Conservation (phyloP, 2,329 filamentous ascomycete genomes). For the Aspergillus uvarum region DNA sequence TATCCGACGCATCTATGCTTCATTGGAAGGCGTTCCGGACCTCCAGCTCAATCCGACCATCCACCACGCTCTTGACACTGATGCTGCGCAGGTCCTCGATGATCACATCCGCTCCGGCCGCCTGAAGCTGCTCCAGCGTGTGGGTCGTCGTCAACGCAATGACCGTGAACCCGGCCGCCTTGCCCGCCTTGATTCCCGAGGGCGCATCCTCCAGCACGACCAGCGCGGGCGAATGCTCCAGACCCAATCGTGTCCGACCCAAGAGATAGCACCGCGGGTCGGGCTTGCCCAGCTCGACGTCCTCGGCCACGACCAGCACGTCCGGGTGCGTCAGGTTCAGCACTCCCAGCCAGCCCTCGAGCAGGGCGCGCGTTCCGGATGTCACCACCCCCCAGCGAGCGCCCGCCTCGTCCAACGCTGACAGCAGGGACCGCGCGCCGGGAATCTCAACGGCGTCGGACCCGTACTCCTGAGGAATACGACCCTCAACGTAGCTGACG, state of each 20-base stretch:
- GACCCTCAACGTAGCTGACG: slow-evolving; percentile 72
- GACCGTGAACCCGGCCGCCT: slow-evolving; percentile 81
- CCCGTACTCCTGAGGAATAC: slow-evolving; percentile 74
- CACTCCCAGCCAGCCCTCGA: slow-evolving; percentile 70
- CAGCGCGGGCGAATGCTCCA: slow-evolving; percentile 52
- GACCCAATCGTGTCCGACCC: slow-evolving; percentile 61
- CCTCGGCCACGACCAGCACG: slow-evolving; percentile 72
- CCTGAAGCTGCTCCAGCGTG: slow-evolving; percentile 66
- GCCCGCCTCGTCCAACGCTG: slow-evolving; percentile 59
- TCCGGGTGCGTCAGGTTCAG: slow-evolving; percentile 65
- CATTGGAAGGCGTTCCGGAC: slow-evolving; percentile 59
- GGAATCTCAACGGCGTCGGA: slow-evolving; percentile 80
- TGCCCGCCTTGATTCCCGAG: slow-evolving; percentile 78
- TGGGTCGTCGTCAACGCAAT: slow-evolving; percentile 85
- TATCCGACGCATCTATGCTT: neutral
- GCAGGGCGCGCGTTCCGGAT: slow-evolving; percentile 66
- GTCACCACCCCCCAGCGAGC: slow-evolving; percentile 83
- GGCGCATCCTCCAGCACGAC: slow-evolving; percentile 88
- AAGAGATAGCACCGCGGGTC: slow-evolving; percentile 72
- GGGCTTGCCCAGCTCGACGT: slow-evolving; percentile 72
- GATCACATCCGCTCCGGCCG: slow-evolving; percentile 83
- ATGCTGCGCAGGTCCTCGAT: slow-evolving; percentile 77
- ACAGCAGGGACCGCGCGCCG: slow-evolving; percentile 71
- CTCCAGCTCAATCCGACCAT: slow-evolving; percentile 65
- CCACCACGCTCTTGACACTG: slow-evolving; percentile 57